These are phyloP conservation scores for Blumeriella jaapii DNA, from an alignment of 2,329 filamentous ascomycete genomes.

Conservation along the genomic window DNA sequence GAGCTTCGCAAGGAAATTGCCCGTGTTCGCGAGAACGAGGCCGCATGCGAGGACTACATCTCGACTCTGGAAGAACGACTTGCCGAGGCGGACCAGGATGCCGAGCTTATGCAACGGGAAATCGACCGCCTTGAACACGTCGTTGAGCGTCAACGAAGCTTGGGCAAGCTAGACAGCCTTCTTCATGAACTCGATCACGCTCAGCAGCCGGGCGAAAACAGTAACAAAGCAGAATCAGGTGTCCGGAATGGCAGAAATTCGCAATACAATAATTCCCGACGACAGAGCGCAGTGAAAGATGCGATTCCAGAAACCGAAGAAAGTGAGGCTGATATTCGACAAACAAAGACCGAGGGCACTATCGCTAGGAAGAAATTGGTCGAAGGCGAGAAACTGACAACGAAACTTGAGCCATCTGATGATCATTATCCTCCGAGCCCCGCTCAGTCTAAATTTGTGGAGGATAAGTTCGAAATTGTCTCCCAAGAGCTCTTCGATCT, in stretches of 20 bases:
- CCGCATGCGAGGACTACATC: slow-evolving; percentile 89
- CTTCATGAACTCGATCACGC: slow-evolving; percentile 81
- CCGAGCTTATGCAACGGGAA: slow-evolving; percentile 93
- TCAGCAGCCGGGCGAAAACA: slow-evolving; percentile 46
- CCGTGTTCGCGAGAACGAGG: slow-evolving; percentile 80
- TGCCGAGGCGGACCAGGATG: slow-evolving; percentile 90
- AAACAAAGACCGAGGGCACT: slow-evolving; percentile 25
- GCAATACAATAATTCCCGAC: slow-evolving; percentile 41
- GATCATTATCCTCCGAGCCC: slow-evolving; percentile 41
- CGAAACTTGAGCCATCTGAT: slow-evolving; percentile 24
- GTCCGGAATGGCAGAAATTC: slow-evolving; percentile 36
- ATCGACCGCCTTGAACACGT: slow-evolving; percentile 91
- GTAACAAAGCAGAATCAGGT: slow-evolving; percentile 28
- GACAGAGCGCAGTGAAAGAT: slow-evolving; percentile 39
- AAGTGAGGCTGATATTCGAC: slow-evolving; percentile 17
- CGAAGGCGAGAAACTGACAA: slow-evolving; percentile 27
- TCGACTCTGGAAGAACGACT: slow-evolving; percentile 91
- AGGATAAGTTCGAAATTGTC: slow-evolving; percentile 84
- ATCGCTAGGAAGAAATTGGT: slow-evolving; percentile 27
- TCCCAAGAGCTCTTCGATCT: slow-evolving; percentile 87
- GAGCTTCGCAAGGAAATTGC: slow-evolving; percentile 88
- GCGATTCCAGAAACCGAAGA: slow-evolving; percentile 40
- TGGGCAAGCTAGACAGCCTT: slow-evolving; percentile 88
- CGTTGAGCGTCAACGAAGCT: slow-evolving; percentile 84
- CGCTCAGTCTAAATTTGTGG: slow-evolving; percentile 74